phyloP scores from a whole-genome alignment of 164 flowering plant genomes.

The Tinospora cordifolia region DNA sequence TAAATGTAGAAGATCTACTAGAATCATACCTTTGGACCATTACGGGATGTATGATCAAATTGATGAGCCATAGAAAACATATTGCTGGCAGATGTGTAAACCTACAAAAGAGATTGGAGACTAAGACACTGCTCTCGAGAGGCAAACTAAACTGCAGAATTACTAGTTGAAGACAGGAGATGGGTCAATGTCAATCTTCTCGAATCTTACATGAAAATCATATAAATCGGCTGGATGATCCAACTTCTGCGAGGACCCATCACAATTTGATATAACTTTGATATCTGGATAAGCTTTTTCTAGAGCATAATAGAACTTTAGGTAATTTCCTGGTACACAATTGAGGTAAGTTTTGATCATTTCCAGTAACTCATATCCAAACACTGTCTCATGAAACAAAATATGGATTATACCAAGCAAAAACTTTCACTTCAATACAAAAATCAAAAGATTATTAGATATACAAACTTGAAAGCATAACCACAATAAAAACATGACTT shows the following conservation, averaged over 20 bases:
- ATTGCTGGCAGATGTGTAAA: conserved; percentile 51
- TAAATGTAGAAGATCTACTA: neutral
- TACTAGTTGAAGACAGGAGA: neutral
- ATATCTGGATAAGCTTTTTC: conserved; percentile 71
- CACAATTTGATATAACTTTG: conserved; percentile 79
- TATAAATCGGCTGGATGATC: conserved; percentile 91
- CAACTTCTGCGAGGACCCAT: conserved; percentile 58
- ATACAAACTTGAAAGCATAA: neutral
- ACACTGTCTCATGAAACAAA: neutral
- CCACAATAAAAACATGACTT: neutral
- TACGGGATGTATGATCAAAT: conserved; percentile 56
- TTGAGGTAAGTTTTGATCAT: conserved; percentile 6
- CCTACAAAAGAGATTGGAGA: conserved; percentile 28
- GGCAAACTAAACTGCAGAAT: neutral
- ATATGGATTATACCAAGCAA: neutral
- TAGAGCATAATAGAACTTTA: conserved; percentile 65
- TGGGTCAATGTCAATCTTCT: conserved; percentile 6
- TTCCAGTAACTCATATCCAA: neutral
- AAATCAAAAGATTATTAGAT: neutral
- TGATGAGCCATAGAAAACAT: conserved; percentile 42
- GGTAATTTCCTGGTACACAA: conserved; percentile 67
- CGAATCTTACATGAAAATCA: conserved; percentile 85
- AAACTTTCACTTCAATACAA: neutral
- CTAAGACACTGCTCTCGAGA: conserved; percentile 6
- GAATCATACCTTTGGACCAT: conserved; percentile 71